Evolutionary conservation across 2,329 filamentous ascomycete species (phyloP).

Genomic region (Trichothecium sympodiale): DNA sequence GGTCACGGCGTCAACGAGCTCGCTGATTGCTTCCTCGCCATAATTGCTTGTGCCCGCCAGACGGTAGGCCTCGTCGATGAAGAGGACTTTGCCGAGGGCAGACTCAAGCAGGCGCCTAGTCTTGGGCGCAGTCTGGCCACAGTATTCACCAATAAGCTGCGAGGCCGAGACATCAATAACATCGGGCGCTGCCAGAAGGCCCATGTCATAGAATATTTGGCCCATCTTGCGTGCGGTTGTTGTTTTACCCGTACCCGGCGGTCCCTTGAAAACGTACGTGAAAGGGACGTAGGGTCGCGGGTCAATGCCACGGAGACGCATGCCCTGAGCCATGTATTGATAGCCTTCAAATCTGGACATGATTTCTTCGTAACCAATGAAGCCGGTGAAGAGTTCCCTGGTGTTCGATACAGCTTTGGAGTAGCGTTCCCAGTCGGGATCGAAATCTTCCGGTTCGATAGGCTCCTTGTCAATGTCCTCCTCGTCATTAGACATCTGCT

Average conservation of each 20-base stretch:
- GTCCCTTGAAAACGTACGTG: conserved; percentile 56
- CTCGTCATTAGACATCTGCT: conserved; percentile 31
- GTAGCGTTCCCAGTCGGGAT: conserved; percentile 45
- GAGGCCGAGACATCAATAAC: conserved; percentile 57
- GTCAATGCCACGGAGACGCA: conserved; percentile 41
- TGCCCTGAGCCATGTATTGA: conserved; percentile 38
- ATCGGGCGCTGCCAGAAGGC: conserved; percentile 48
- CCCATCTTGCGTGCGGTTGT: conserved; percentile 60
- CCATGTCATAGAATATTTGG: conserved; percentile 63
- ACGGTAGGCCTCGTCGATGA: conserved; percentile 62
- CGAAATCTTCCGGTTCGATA: conserved; percentile 35
- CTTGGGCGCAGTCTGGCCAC: conserved; percentile 60
- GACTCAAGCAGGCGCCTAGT: conserved; percentile 47
- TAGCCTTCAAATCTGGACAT: conserved; percentile 44
- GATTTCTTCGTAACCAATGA: conserved; percentile 47
- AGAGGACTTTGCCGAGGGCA: conserved; percentile 55
- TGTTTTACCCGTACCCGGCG: conserved; percentile 60
- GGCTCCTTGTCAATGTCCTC: conserved; percentile 11
- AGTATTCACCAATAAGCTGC: conserved; percentile 55
- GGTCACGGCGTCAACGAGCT: conserved; percentile 37
- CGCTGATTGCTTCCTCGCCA: conserved; percentile 41
- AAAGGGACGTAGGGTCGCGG: conserved; percentile 45
- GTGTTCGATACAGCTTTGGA: conserved; percentile 30
- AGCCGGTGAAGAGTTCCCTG: conserved; percentile 42
- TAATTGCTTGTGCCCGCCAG: conserved; percentile 38